Base-by-base conservation (phyloP, 768 basidiomycete genomes). In the Suillus subluteus region DNA sequence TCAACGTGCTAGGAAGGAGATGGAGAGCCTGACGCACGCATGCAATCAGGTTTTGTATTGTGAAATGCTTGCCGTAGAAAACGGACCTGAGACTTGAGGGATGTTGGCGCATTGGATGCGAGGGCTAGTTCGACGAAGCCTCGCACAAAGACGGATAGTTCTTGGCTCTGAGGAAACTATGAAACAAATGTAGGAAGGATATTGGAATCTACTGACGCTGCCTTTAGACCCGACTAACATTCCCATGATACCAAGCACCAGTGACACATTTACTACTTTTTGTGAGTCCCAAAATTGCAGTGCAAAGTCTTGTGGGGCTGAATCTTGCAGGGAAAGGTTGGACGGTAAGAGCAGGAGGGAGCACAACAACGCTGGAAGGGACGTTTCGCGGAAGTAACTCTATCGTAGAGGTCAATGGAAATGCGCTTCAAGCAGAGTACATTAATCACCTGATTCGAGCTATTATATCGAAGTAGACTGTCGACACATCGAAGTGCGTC, bases 271-370 rank as follows among this genome's bases (percentile, higher is more conserved):
- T 30, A 85, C 79, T n/a, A 85, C 79, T 77, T 99, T 99, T 76
- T 95, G 92, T 50, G 89, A 85, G 70, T 96, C 94, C 98, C 98
- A 99, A 77, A 95, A 95, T 75, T 99, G 98, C 55, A 98, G 80
- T 1, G 96, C 91, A 77, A 98, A 99, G 68, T 94, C 91, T 75
- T 98, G 94, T 1, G 90, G 92, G n/a, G 86, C 84, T 6, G 81
- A 72, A 63, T 87, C 84, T 64, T 85, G 83, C 32, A 86, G 76
- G 40, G 86, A 85, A 1, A 92, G 76, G 56, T 82, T 84, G 37
- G 87, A 83, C 38, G 91, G 92, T 76, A 90, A 95, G 56, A 87
- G 88, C 54, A 91, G 83, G 30, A 91, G 84, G 35, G 85, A 88
- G 68, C 89, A 86, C 66, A 96, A 72, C 64, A 90, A 72, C 66